Evolutionary conservation across 2,329 filamentous ascomycete species (phyloP).

Genomic region (Pseudocercospora cruenta): DNA sequence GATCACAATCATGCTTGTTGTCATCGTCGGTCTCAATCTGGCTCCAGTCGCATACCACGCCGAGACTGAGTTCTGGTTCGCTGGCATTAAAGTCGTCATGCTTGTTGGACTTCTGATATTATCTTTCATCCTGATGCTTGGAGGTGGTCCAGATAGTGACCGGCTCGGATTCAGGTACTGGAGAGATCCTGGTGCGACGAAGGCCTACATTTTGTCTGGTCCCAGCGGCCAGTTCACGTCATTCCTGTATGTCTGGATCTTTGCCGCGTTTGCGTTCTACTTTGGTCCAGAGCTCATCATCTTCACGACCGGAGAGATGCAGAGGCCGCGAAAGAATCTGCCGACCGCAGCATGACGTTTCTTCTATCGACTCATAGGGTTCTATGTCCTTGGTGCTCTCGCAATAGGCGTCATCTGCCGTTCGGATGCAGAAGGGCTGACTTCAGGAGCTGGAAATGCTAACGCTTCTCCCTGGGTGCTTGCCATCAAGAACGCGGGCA

Average conservation of each 20-base stretch:
- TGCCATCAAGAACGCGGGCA: conserved; percentile 67
- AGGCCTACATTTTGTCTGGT: conserved; percentile 8
- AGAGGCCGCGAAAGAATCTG: neutral
- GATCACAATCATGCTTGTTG: neutral
- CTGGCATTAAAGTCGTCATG: neutral
- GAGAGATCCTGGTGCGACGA: conserved; percentile 1
- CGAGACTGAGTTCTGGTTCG: neutral
- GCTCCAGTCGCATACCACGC: neutral
- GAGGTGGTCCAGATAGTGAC: neutral
- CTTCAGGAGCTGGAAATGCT: neutral
- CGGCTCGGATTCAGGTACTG: neutral
- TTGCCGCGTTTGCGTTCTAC: neutral
- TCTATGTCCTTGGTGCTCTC: neutral
- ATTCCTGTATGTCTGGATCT: neutral
- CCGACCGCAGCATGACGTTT: neutral
- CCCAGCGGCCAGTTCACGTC: neutral
- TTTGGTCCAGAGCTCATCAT: neutral
- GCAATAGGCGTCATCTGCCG: neutral
- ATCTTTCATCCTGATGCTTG: neutral
- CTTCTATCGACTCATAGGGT: neutral
- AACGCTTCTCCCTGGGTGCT: conserved; percentile 66
- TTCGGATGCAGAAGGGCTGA: neutral
- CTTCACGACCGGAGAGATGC: neutral
- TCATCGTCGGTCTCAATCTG: neutral
- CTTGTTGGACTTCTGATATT: neutral